phyloP scores from a whole-genome alignment of 345 rosid genomes.

The Brassica carinata region DNA sequence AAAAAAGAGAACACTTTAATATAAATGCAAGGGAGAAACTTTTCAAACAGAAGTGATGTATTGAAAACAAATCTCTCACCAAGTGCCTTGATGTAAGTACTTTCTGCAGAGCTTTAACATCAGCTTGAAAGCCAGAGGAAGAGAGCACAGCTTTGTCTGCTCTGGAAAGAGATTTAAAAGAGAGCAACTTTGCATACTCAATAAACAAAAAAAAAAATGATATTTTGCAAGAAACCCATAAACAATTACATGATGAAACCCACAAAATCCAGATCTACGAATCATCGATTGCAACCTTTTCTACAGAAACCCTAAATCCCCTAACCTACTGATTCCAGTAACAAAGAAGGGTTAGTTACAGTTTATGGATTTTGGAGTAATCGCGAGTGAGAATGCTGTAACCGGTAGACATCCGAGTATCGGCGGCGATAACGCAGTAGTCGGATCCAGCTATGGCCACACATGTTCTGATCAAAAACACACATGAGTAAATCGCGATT shows the following conservation, averaged over 20 bases:
- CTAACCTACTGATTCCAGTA: neutral
- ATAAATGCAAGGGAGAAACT: neutral
- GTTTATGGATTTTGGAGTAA: constrained; percentile 80
- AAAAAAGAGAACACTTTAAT: neutral
- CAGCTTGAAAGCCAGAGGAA: constrained; percentile 98
- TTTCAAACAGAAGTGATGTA: neutral
- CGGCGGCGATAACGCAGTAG: constrained; percentile 95
- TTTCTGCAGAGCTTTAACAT: constrained; percentile 92
- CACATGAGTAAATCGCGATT: neutral
- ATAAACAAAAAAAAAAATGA: neutral
- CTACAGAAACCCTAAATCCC: constrained; percentile 11
- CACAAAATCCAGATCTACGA: constrained; percentile 21
- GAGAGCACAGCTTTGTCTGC: constrained; percentile 85
- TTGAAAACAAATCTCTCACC: constrained; percentile 58
- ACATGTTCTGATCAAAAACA: constrained; percentile 56
- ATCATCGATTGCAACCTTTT: neutral
- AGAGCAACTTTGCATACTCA: neutral
- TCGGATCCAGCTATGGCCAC: constrained; percentile 95
- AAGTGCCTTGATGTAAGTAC: constrained; percentile 77
- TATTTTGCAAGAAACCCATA: neutral
- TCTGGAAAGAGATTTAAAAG: constrained; percentile 43
- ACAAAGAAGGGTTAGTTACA: constrained; percentile 43
- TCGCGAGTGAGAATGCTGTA: constrained; percentile 90
- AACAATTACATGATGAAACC: neutral
- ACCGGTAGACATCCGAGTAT: constrained; percentile 95